Conservation (phyloP, 139 green algal species). For the Haematococcus lacustris region DNA sequence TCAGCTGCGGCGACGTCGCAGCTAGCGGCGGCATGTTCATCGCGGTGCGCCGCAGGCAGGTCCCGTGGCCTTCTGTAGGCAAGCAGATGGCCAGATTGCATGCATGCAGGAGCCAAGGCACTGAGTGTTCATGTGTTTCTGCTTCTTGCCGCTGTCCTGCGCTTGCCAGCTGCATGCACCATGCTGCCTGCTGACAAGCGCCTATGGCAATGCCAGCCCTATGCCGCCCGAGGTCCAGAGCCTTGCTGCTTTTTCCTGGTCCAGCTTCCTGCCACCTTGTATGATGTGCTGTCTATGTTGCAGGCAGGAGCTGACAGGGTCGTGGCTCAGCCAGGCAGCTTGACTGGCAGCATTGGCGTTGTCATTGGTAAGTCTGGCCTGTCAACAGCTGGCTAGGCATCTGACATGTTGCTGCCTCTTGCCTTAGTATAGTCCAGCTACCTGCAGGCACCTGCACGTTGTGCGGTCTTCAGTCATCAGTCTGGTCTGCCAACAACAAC, state of each 20-base stretch:
- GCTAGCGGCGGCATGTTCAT: constrained; percentile 66
- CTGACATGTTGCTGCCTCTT: too few species aligned
- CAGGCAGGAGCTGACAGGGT: constrained; percentile 41
- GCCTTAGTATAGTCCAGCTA: background rate
- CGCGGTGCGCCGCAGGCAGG: constrained; percentile 1
- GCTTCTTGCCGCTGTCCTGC: too few species aligned
- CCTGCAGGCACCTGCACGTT: background rate
- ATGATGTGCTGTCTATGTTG: background rate
- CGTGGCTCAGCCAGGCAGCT: constrained; percentile 77
- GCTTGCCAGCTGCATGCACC: too few species aligned
- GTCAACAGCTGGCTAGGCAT: too few species aligned
- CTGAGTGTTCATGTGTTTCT: too few species aligned
- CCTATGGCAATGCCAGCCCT: too few species aligned
- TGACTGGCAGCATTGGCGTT: constrained; percentile 91
- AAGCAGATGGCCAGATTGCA: too few species aligned
- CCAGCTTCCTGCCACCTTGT: background rate
- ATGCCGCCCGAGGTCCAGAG: too few species aligned
- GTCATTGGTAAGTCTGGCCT: constrained; percentile 63
- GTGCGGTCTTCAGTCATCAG: background rate
- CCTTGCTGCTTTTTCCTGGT: too few species aligned
- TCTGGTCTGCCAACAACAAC: background rate
- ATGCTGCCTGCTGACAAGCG: too few species aligned
- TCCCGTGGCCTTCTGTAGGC: too few species aligned
- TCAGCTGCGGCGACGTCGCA: constrained; percentile 85
- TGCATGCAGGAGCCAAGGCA: too few species aligned